A percentile compares a stretch with the other conserved stretches of the same genome.
phyloP scores from a whole-genome alignment of 169 alveolate species.

The Theileria equi region DNA sequence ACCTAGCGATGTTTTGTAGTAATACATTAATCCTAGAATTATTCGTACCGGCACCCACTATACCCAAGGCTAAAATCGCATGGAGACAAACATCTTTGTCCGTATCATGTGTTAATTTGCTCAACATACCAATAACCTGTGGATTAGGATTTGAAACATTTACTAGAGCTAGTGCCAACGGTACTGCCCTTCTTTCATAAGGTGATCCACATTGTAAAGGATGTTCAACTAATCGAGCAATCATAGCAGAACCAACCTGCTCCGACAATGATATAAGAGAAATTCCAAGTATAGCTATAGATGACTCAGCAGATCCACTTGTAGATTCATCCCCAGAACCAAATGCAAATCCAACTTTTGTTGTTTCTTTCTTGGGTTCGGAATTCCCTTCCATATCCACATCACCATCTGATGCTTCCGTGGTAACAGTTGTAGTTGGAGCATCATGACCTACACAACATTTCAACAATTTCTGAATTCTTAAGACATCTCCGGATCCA shows the following conservation, averaged over 20 bases:
- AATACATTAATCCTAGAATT: constrained; percentile 94
- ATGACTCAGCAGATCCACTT: background rate
- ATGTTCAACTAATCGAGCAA: constrained; percentile 76
- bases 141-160: constrained; percentile 94
- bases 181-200: constrained; percentile 93
- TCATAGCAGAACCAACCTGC: constrained; percentile 91
- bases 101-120: constrained; percentile 96
- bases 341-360: constrained; percentile 6
- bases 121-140: constrained; percentile 73
- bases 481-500: constrained; percentile 96
- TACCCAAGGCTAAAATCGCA: constrained; percentile 95
- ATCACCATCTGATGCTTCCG: constrained; percentile 20
- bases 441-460: constrained; percentile 33
- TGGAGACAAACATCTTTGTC: constrained; percentile 92
- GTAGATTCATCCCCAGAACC: background rate
- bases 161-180: constrained; percentile 95
- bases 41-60: constrained; percentile 93
- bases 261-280: constrained; percentile 95
- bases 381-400: constrained; percentile 35
- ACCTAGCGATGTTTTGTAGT: constrained; percentile 93
- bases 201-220: constrained; percentile 68
- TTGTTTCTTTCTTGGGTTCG: constrained; percentile 17
- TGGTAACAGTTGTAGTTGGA: constrained; percentile 8
- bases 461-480: constrained; percentile 91
- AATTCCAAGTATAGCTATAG: constrained; percentile 87